Evolutionary conservation across 2,329 filamentous ascomycete species (phyloP).

Genomic region (Botrytis sinoallii): DNA sequence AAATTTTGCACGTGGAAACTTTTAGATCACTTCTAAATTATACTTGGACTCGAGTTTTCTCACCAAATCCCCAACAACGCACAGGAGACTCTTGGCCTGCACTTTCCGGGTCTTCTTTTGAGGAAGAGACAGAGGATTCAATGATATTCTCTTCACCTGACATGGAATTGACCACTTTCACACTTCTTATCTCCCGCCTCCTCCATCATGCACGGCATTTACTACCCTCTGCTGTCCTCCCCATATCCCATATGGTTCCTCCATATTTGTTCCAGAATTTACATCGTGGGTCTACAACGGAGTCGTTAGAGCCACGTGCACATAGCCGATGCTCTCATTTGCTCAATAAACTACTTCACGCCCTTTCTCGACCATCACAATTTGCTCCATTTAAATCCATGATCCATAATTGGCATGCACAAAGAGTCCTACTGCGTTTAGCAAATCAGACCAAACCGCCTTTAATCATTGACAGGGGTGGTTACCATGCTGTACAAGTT

Average conservation of each 20-base stretch:
- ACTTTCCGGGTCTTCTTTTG: background rate
- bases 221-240: slow-evolving; percentile 32
- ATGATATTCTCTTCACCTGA: background rate
- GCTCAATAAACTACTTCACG: slow-evolving; percentile 43
- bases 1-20: slow-evolving; percentile 25
- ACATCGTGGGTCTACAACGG: slow-evolving; percentile 1
- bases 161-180: slow-evolving; percentile 17
- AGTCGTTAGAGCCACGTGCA: slow-evolving; percentile 14
- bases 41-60: slow-evolving; percentile 21
- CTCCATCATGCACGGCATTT: slow-evolving; percentile 33
- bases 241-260: slow-evolving; percentile 30
- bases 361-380: slow-evolving; percentile 40
- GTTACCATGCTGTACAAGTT: slow-evolving; percentile 53
- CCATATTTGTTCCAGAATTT: slow-evolving; percentile 24
- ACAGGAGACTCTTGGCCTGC: background rate
- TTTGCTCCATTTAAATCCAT: slow-evolving; percentile 40
- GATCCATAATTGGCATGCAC: slow-evolving; percentile 55
- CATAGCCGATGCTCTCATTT: slow-evolving; percentile 35
- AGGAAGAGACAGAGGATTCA: background rate
- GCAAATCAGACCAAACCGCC: slow-evolving; percentile 49
- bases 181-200: slow-evolving; percentile 24
- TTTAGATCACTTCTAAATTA: slow-evolving; percentile 24
- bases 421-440: slow-evolving; percentile 51
- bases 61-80: background rate
- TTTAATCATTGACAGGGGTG: slow-evolving; percentile 48